Percentiles rank a stretch among this genome's conserved stretches.
phyloP scores from a whole-genome alignment of 2,329 filamentous ascomycete genomes.

The Metarhizium album region DNA sequence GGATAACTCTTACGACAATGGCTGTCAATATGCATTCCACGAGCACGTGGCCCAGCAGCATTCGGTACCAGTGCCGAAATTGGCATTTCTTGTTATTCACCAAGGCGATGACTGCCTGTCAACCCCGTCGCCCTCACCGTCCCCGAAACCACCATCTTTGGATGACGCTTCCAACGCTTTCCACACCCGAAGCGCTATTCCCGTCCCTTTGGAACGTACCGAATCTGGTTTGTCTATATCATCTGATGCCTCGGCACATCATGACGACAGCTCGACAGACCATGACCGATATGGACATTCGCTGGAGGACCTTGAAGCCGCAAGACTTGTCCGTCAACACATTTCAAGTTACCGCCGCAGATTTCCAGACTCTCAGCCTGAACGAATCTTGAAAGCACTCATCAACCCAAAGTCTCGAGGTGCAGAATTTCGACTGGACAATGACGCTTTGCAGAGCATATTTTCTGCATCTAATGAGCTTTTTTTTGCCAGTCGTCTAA shows the following conservation, averaged over 20 bases:
- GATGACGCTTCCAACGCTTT: not conserved
- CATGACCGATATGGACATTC: constrained; percentile 11
- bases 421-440: constrained; percentile 43
- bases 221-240: constrained; percentile 38
- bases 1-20: not conserved
- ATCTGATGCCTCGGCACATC: constrained; percentile 23
- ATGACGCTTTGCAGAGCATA: constrained; percentile 45
- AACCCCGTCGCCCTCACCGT: constrained; percentile 10
- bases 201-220: constrained; percentile 33
- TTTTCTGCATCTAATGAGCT: constrained; percentile 51
- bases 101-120: constrained; percentile 16
- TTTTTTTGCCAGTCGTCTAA: constrained; percentile 48
- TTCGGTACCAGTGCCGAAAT: constrained; percentile 21
- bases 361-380: constrained; percentile 39
- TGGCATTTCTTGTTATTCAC: constrained; percentile 28
- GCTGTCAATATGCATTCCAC: not conserved
- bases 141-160: constrained; percentile 9
- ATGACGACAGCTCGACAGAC: constrained; percentile 21
- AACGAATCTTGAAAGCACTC: constrained; percentile 46
- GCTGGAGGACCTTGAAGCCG: constrained; percentile 32
- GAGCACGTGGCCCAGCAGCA: constrained; percentile 4
- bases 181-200: not conserved
- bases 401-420: constrained; percentile 38
- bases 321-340: constrained; percentile 36
- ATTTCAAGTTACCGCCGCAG: constrained; percentile 33